Base-by-base conservation (phyloP, 2,329 filamentous ascomycete species). In the Ophiostoma montium region DNA sequence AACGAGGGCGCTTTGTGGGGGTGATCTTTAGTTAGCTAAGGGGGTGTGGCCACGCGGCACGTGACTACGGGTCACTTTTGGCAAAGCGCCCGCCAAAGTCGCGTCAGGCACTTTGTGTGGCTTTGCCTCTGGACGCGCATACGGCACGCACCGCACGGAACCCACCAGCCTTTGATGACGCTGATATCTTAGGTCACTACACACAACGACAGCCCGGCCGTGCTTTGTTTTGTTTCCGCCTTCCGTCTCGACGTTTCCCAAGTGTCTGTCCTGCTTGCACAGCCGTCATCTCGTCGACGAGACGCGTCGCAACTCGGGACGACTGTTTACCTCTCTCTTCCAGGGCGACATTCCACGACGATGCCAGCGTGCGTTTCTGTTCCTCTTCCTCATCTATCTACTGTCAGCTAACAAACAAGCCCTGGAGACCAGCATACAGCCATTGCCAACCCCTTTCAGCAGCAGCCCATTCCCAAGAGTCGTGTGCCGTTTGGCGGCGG, bases 381-480 rank as follows among this genome's bases (percentile, higher is more conserved):
- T 16, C 5, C 7, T 35, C 12, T 15, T 30, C 21, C 5, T 30
- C 21, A 9, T 32, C 16, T 19, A 32, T 5, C 18, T 13, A 35
- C 31, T 5, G n/a, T n/a, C n/a, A 21, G 11, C 16, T 32, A 8
- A 42, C n/a, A 11, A 12, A 16, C 19, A 6, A 86, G 82, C 57
- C 75, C 80, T 57, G 82, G 82, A 61, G 79, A 84, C 59, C 82
- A 86, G 63, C 78, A 82, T 64, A 75, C 71, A 55, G 54, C 61
- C 54, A 71, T 76, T 60, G 64, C 68, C 59, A 96, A 95, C 61
- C 89, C 89, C 8, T 98, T 92, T 64, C 81, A 86, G 2, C 41
- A 46, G 19, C 48, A 50, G 45, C 31, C 31, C 32, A 30, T 47
- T 27, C 39, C 39, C 7, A 42, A 42, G 11, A 42, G 39, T 18